phyloP scores from a whole-genome alignment of 2,329 filamentous ascomycete species.

The Pseudocercospora crystallina region DNA sequence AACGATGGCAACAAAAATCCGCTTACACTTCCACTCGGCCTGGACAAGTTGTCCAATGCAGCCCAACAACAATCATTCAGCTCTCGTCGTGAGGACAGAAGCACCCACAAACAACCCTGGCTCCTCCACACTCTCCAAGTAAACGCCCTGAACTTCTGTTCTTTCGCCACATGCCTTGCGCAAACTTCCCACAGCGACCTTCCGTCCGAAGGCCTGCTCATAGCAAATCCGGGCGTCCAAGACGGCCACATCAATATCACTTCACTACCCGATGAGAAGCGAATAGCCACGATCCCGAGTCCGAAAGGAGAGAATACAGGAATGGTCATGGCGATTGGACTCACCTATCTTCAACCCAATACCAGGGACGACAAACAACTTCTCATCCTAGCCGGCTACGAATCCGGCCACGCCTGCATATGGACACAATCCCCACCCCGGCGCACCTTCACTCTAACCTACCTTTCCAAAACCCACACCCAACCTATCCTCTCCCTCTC shows the following conservation, averaged over 20 bases:
- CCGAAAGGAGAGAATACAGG: constrained; percentile 56
- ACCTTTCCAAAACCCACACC: constrained; percentile 66
- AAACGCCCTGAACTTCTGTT: constrained; percentile 94
- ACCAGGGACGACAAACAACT: constrained; percentile 46
- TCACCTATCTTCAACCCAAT: constrained; percentile 42
- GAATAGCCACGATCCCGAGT: constrained; percentile 61
- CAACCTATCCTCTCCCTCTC: constrained; percentile 75
- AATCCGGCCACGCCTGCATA: constrained; percentile 72
- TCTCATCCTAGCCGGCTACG: constrained; percentile 74
- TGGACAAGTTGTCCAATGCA: too few relatives aligned
- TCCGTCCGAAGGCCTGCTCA: constrained; percentile 49
- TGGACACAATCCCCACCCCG: constrained; percentile 41
- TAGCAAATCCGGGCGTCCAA: constrained; percentile 69
- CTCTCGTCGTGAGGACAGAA: too few relatives aligned
- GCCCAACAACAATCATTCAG: too few relatives aligned
- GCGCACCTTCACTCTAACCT: constrained; percentile 49
- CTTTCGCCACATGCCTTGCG: constrained; percentile 58
- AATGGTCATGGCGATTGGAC: constrained; percentile 81
- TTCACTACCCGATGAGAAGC: constrained; percentile 70
- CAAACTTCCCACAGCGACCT: constrained; percentile 15
- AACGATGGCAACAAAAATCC: not conserved
- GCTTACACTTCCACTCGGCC: too few relatives aligned
- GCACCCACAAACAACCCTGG: constrained; percentile 66
- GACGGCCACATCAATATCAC: constrained; percentile 73
- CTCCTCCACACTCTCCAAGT: constrained; percentile 80